Evolutionary conservation across 2,329 filamentous ascomycete genomes (phyloP).

Genomic region (Fusarium oxysporum): DNA sequence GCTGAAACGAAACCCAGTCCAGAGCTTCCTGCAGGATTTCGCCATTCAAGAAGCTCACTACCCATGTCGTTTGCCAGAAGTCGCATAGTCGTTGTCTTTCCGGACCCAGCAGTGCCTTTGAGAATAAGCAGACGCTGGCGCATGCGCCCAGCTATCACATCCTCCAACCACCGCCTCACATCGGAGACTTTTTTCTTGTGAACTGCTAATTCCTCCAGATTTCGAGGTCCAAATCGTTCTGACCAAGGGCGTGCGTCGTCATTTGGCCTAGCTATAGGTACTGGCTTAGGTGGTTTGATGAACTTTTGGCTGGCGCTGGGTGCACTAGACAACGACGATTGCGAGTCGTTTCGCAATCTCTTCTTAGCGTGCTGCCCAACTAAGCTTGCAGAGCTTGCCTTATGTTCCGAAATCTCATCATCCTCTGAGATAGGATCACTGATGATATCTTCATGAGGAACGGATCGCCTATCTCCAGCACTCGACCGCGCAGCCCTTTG

Average conservation of each 20-base stretch:
- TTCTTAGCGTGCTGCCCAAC: conserved; percentile 68
- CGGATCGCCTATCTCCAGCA: conserved; percentile 44
- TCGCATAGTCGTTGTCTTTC: conserved; percentile 89
- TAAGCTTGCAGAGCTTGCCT: conserved; percentile 63
- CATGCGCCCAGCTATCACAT: conserved; percentile 73
- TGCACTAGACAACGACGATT: conserved; percentile 34
- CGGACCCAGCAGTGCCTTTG: conserved; percentile 90
- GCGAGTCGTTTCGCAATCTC: conserved; percentile 57
- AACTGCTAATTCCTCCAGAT: conserved; percentile 86
- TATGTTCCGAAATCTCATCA: conserved; percentile 65
- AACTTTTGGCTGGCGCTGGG: conserved; percentile 63
- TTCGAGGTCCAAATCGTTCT: conserved; percentile 81
- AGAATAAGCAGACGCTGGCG: conserved; percentile 82
- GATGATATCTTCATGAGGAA: conserved; percentile 60
- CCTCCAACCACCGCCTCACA: conserved; percentile 84
- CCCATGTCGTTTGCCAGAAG: conserved; percentile 82
- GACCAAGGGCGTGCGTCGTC: conserved; percentile 84
- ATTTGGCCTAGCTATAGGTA: conserved; percentile 47
- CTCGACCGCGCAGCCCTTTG: conserved; percentile 58
- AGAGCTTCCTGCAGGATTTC: conserved; percentile 76
- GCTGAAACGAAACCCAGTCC: conserved; percentile 75
- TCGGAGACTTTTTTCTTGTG: conserved; percentile 95
- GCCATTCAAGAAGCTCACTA: conserved; percentile 88
- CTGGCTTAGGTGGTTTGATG: conserved; percentile 56
- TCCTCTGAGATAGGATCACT: conserved; percentile 71